Base-by-base conservation (phyloP, 345 rosid species). In the Bruguiera parviflora region DNA sequence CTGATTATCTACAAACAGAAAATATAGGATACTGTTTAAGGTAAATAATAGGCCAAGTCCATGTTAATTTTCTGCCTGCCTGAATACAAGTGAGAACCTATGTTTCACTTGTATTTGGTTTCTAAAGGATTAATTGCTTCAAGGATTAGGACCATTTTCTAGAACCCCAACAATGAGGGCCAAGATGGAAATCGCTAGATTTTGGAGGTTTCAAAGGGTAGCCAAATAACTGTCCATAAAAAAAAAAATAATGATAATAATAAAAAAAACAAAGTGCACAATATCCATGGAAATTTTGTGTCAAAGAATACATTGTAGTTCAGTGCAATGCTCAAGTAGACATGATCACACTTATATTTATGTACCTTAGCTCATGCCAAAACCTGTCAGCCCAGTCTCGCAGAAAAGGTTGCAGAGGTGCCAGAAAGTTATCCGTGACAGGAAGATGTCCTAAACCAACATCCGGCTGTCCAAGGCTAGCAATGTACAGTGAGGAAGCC, bases 351-450 rank as follows among this genome's bases (percentile, higher is more conserved):
- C 22, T 33, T 16, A 31, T 33, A 65, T 39, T 39, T 31, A 58
- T 8, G 19, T 72, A 87, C 92, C 88, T 86, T 27, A 89, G 75
- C 77, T 92, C 96, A 75, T 92, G 94, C 91, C 88, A 92, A 80
- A 92, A 87, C 77, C 78, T 64, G 58, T 81, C 56, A 4, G 80
- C 81, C 71, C 68, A 71, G 19, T 81, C 58, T 8, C 39, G 79
- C 71, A 87, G 81, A 73, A 85, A 87, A 61, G 80, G 78, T 37
- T 61, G 68, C 58, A 92, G 76, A 67, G 87, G 82, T 27, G 83
- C 79, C 37, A 73, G 66, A 68, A 78, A 73, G 43, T 80, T 67
- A 32, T 67, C 74, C 28, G 73, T 71, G 24, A 11, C 64, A 53
- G 65, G 71, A 15, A 21, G 67, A 53, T 71, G 82, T 37, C 68